These are phyloP conservation scores for Astragalus membranaceus DNA, from an alignment of 306 rosid species.

Conservation along the genomic window DNA sequence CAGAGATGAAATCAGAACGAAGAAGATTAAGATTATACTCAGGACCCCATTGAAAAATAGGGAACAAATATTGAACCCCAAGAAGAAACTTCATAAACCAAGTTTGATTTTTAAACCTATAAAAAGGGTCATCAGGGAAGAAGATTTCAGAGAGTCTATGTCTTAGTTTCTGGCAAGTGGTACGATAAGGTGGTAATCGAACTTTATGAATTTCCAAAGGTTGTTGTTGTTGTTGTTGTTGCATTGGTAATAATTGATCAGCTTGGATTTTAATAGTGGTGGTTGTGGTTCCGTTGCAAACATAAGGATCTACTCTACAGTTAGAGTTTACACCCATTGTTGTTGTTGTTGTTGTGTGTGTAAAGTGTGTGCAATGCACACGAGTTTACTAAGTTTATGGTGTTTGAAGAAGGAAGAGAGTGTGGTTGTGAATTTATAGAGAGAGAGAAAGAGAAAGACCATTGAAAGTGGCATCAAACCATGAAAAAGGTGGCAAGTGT, in stretches of 20 bases:
- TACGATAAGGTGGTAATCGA: slow-evolving; percentile 56
- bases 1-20: slow-evolving; percentile 68
- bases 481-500: neutral
- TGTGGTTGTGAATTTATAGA: slow-evolving; percentile 44
- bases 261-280: slow-evolving; percentile 34
- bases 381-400: neutral
- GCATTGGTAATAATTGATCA: slow-evolving; percentile 24
- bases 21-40: slow-evolving; percentile 43
- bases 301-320: slow-evolving; percentile 51
- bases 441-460: neutral
- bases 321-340: slow-evolving; percentile 60
- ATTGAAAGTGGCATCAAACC: neutral
- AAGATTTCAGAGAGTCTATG: slow-evolving; percentile 67
- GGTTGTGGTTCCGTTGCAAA: slow-evolving; percentile 25
- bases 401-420: slow-evolving; percentile 12
- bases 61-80: slow-evolving; percentile 64
- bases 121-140: slow-evolving; percentile 86
- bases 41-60: slow-evolving; percentile 88
- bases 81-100: slow-evolving; percentile 41
- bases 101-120: slow-evolving; percentile 62
- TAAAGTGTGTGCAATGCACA: neutral
- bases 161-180: slow-evolving; percentile 57
- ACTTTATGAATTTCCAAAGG: slow-evolving; percentile 55
- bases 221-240: neutral
- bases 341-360: too few relatives aligned